Evolutionary conservation across 2,329 filamentous ascomycete genomes (phyloP).

Genomic region (Sporothrix euskadiensis): DNA sequence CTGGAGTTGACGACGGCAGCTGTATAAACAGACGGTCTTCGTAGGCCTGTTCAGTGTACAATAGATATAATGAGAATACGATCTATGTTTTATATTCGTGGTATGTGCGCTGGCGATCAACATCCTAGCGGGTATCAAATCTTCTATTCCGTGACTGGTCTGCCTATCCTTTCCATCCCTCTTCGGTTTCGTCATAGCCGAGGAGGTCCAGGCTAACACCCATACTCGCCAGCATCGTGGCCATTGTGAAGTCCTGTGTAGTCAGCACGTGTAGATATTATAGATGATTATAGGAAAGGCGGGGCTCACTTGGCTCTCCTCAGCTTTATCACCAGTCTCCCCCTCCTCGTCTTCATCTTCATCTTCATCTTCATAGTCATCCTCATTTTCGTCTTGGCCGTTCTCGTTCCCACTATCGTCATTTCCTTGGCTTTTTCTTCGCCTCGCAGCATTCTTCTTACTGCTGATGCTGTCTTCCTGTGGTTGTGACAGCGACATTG

Average conservation of each 20-base stretch:
- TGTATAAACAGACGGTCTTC: neutral
- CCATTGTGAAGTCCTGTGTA: constrained; percentile 42
- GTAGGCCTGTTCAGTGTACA: neutral
- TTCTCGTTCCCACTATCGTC: neutral
- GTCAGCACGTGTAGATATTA: neutral
- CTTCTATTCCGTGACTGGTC: neutral
- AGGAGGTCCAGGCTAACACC: constrained; percentile 42
- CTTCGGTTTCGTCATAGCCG: constrained; percentile 40
- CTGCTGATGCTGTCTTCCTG: neutral
- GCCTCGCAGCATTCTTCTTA: neutral
- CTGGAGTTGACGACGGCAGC: neutral
- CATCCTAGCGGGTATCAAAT: neutral
- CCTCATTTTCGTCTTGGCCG: constrained; percentile 21
- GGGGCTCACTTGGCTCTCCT: neutral
- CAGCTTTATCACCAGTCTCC: neutral
- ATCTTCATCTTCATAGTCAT: constrained; percentile 20
- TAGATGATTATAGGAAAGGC: too few species aligned
- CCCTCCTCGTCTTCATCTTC: constrained; percentile 25
- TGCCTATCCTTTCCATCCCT: constrained; percentile 36
- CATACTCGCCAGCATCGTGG: constrained; percentile 43
- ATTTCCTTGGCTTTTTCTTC: neutral
- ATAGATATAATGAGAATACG: neutral
- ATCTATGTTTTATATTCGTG: constrained; percentile 2
- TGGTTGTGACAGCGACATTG: constrained; percentile 34
- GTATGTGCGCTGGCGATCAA: neutral